Evolutionary conservation across 345 rosid species (phyloP).

Genomic region (Erucastrum elatum): DNA sequence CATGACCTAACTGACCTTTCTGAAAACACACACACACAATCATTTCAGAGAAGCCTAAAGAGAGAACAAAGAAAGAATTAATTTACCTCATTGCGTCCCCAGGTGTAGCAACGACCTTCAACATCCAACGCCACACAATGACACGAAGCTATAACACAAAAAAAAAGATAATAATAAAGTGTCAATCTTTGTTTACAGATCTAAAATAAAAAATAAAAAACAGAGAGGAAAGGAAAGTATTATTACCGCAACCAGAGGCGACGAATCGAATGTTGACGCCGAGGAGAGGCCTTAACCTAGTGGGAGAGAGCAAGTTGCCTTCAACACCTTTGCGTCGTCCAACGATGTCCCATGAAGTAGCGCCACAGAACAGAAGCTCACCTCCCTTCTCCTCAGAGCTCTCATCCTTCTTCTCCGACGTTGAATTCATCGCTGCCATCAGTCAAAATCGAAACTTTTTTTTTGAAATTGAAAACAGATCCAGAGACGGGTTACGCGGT

Average conservation of each 20-base stretch:
- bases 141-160: constrained; percentile 72
- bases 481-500: constrained; percentile 36
- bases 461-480: constrained; percentile 34
- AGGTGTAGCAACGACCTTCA: constrained; percentile 94
- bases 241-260: constrained; percentile 80
- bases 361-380: constrained; percentile 92
- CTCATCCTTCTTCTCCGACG: constrained; percentile 51
- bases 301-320: constrained; percentile 83
- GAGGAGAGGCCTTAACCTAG: constrained; percentile 87
- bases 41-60: background rate
- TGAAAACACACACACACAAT: constrained; percentile 40
- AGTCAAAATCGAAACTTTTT: background rate
- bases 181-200: constrained; percentile 22
- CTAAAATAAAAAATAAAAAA: background rate
- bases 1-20: constrained; percentile 99
- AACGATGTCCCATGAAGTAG: constrained; percentile 73
- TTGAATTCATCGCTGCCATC: constrained; percentile 58
- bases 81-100: constrained; percentile 99
- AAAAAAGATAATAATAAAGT: background rate
- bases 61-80: no score
- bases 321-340: constrained; percentile 72
- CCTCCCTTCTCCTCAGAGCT: constrained; percentile 69
- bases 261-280: constrained; percentile 76
- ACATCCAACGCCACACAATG: constrained; percentile 97
- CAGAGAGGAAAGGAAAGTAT: background rate